phyloP scores from a whole-genome alignment of 345 rosid species.

The Heritiera fomes region DNA sequence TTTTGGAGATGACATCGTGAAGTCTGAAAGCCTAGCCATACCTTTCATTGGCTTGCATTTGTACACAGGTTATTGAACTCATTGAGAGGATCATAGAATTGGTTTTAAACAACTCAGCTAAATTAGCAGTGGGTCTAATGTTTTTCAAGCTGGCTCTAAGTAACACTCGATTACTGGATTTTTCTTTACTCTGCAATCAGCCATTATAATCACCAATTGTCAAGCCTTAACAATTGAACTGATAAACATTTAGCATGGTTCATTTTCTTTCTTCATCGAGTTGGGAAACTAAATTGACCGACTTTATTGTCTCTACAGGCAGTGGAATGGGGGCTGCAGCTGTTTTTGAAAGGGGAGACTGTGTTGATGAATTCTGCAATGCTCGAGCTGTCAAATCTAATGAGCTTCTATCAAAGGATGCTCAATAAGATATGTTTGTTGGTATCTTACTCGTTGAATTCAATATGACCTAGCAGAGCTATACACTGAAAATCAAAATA shows the following conservation, averaged over 20 bases:
- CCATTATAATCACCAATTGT: neutral
- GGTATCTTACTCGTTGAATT: neutral
- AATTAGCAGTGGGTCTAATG: neutral
- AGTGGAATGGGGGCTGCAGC: conserved; percentile 94
- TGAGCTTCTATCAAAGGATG: conserved; percentile 41
- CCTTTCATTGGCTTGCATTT: neutral
- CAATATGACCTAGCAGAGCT: no score
- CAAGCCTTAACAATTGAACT: neutral
- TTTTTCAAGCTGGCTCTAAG: neutral
- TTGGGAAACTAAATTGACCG: neutral
- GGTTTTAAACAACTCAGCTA: neutral
- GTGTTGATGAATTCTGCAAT: conserved; percentile 50
- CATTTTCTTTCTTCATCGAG: neutral
- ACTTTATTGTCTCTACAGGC: conserved; percentile 38
- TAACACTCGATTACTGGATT: neutral
- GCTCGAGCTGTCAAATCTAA: conserved; percentile 36
- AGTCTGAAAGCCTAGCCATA: neutral
- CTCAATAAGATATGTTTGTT: conserved; percentile 30
- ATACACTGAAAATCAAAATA: neutral
- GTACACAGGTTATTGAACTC: neutral
- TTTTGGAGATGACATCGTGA: neutral
- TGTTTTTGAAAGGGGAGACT: conserved; percentile 83
- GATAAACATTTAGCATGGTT: neutral
- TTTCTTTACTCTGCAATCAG: neutral
- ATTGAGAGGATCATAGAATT: neutral